phyloP scores from a whole-genome alignment of 2,329 filamentous ascomycete species.

The Hymenotorrendiella dingleyae region DNA sequence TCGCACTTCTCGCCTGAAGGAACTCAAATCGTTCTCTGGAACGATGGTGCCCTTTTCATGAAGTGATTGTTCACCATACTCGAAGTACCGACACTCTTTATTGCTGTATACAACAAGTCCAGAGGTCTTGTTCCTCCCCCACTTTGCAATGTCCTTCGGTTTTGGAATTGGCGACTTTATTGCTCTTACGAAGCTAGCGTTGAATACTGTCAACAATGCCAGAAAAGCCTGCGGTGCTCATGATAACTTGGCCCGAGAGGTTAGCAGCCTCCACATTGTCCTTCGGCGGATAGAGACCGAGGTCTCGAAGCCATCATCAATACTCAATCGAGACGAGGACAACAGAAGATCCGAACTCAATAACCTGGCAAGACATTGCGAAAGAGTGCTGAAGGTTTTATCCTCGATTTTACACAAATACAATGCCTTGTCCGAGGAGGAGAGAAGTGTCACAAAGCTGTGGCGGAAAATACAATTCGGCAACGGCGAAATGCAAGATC shows the following conservation, averaged over 20 bases:
- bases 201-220: constrained; percentile 6
- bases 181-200: constrained; percentile 1
- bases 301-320: constrained; percentile 46
- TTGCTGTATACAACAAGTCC: too few relatives aligned
- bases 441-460: constrained; percentile 9
- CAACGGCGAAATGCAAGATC: constrained; percentile 14
- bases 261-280: constrained; percentile 46
- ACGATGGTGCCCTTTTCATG: too few relatives aligned
- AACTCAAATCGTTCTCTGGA: too few relatives aligned
- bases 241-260: constrained; percentile 40
- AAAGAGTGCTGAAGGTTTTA: constrained; percentile 8
- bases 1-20: too few relatives aligned
- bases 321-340: constrained; percentile 36
- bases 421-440: constrained; percentile 12
- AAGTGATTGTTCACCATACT: too few relatives aligned
- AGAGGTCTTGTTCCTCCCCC: too few relatives aligned
- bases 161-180: constrained; percentile 1
- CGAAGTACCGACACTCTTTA: too few relatives aligned
- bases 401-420: constrained; percentile 11
- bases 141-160: constrained; percentile 5
- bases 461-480: constrained; percentile 15
- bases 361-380: constrained; percentile 7
- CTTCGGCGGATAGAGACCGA: constrained; percentile 50
- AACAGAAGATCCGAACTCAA: constrained; percentile 9
- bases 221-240: constrained; percentile 42